Conservation (phyloP, 192 early-diverging fungal species). For the Coemansia erecta region DNA sequence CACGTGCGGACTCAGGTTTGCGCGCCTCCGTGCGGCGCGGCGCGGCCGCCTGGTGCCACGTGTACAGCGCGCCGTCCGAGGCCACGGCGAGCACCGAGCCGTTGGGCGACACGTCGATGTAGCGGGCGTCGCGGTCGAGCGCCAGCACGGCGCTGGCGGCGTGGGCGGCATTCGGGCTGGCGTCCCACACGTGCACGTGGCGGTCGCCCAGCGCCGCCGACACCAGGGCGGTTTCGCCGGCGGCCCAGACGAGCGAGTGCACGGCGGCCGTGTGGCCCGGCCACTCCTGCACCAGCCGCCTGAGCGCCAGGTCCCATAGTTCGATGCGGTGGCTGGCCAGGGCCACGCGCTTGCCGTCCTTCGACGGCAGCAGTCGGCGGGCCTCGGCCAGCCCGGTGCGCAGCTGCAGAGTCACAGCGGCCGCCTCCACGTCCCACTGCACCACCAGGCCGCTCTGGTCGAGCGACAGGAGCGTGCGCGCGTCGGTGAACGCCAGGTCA, state of each 20-base stretch:
- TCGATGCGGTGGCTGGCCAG: conserved; percentile 47
- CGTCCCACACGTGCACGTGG: conserved; percentile 43
- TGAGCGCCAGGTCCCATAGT: conserved; percentile 27
- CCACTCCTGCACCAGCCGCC: conserved; percentile 11
- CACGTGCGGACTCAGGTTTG: background rate
- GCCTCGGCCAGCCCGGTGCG: conserved; percentile 23
- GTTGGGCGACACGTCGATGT: conserved; percentile 23
- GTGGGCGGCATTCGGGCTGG: conserved; percentile 2
- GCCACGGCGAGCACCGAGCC: conserved; percentile 42
- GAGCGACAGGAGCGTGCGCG: conserved; percentile 17
- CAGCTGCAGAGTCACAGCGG: conserved; percentile 6
- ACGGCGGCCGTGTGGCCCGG: conserved; percentile 33
- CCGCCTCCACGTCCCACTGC: conserved; percentile 25
- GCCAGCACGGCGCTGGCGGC: conserved; percentile 21
- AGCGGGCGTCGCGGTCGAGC: conserved; percentile 23
- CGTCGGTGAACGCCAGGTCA: conserved; percentile 4
- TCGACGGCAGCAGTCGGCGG: conserved; percentile 17
- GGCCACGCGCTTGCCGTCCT: conserved; percentile 23
- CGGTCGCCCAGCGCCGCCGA: conserved; percentile 39
- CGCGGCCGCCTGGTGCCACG: conserved; percentile 39
- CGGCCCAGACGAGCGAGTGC: conserved; percentile 36
- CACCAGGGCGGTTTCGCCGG: conserved; percentile 30
- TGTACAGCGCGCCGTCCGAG: conserved; percentile 24
- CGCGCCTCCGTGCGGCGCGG: conserved; percentile 12
- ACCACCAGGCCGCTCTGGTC: conserved; percentile 22